Base-by-base conservation (phyloP, 495 filamentous ascomycete species). In the Lasiosphaeriaceae sp. region DNA sequence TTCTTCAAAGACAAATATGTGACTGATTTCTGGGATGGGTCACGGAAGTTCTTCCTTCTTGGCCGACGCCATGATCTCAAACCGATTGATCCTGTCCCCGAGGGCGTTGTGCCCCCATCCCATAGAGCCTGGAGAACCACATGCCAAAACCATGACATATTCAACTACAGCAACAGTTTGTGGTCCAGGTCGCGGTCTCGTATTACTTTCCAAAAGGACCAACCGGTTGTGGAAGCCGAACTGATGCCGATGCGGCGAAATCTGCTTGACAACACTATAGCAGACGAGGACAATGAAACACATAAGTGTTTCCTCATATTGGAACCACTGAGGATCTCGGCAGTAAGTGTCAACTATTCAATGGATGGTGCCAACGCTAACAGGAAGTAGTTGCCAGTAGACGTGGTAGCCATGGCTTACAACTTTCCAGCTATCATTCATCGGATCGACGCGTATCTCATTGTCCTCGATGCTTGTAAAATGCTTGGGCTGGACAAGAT, bases 381-480 rank as follows among this genome's bases (percentile, higher is more conserved):
- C 47, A 37, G 11, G 1, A n/a, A 14, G 22, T 52, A 92, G 85
- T 74, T 97, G 22, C 83, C 89, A 3, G 70, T 86, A 2, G 65
- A 77, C 16, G 67, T 86, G 20, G 85, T 86, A 5, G 78, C 83
- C 34, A 89, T 80, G 86, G 80, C 71, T 56, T 92, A 79, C 70
- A 78, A 80, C 17, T 87, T 96, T 57, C 93, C 94, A 2, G 86
- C 90, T 2, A 88, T 96, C 22, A 89, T 96, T 26, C 86, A 87
- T 59, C 83, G 90, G 11, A 65, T 97, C 3, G 92, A 98, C 57
- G 85, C 87, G 0, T 90, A 86, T 55, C 74, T 98, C 16, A 87
- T 97, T 54, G 86, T 88, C 0, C 68, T 89, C 5, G 92, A 98
- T 56, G 71, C 70, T 11, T 80, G 76, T 64, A 58, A 53, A 19